Evolutionary conservation across 768 basidiomycete genomes (phyloP), one percentile per base, ranked within the genome.

Genomic region (Phylloporus arenicola): DNA sequence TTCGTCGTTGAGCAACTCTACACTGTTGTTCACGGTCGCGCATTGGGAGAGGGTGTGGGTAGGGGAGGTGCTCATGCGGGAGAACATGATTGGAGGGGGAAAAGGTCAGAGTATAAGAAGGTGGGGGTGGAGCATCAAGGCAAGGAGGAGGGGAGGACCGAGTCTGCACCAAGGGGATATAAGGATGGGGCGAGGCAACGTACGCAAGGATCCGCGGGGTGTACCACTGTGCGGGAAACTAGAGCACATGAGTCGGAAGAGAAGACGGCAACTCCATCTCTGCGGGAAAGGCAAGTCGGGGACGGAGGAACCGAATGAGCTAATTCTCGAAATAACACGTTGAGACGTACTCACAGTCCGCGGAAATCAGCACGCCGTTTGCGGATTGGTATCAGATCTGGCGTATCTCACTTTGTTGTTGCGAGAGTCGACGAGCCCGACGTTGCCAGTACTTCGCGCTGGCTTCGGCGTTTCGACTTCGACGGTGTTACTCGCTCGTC

Each of bases 331-430:
- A 65, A 40, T 45, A 53, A 67, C 57, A 62, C 43, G 61, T 48
- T 57, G 49, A 22, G 45, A 50, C 20, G 37, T 9, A 63, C 54
- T 4, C 12, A 19, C n/a, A 19, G 47, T 65, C 64, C 64, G 64
- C 64, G 64, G 64, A 64, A 68, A 68, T 62, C 64, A 58, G 59
- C 46, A 47, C 33, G 29, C 55, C 50, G 45, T 57, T 55, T 64
- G 59, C 52, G 53, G 64, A 53, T 39, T 47, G 47, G 57, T 38
- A 50, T 50, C 58, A 60, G 64, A 67, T 65, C 25, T 25, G 25
- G 7, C 7, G 25, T 25, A 25, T 25, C 25, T 25, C n/a, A n/a
- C n/a, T n/a, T n/a, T n/a, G n/a, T n/a, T n/a, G n/a, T n/a, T n/a
- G n/a, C n/a, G n/a, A n/a, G n/a, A n/a, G n/a, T n/a, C n/a, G n/a